These are phyloP conservation scores for Cantharellus cinnabarinus DNA, from an alignment of 768 basidiomycete species.

Conservation along the genomic window DNA sequence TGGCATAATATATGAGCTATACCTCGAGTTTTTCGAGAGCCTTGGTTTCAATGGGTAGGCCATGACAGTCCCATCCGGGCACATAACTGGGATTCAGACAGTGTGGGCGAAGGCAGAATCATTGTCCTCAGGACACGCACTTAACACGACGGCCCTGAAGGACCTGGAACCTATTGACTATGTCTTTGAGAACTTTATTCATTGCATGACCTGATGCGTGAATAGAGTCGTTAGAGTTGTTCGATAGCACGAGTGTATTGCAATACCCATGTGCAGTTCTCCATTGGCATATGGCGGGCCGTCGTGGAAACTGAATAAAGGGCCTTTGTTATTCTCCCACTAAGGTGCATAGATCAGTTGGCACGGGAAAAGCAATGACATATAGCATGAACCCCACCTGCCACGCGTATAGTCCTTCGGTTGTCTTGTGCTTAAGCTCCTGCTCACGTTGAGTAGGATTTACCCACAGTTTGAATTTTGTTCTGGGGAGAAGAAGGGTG, in stretches of 20 bases:
- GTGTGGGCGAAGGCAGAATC: background rate
- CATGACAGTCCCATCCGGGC: constrained; percentile 98
- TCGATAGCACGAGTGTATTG: background rate
- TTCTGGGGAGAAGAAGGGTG: constrained; percentile 67
- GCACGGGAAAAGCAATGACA: too few relatives aligned
- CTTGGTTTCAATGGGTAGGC: constrained; percentile 91
- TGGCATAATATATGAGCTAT: constrained; percentile 5
- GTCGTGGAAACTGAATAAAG: constrained; percentile 75
- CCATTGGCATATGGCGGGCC: constrained; percentile 98
- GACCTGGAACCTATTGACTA: constrained; percentile 78
- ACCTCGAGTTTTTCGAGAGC: constrained; percentile 61
- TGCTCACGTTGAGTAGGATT: constrained; percentile 43
- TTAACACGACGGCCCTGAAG: constrained; percentile 58
- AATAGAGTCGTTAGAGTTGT: background rate
- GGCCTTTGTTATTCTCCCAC: constrained; percentile 44
- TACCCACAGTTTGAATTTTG: constrained; percentile 52
- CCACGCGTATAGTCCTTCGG: constrained; percentile 46
- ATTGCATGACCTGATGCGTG: constrained; percentile 60
- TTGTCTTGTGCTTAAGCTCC: constrained; percentile 38
- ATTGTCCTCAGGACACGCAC: constrained; percentile 25
- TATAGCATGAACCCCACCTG: constrained; percentile 16
- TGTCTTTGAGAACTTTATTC: constrained; percentile 92
- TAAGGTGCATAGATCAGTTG: constrained; percentile 13
- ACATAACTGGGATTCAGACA: constrained; percentile 40
- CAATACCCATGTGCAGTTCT: constrained; percentile 73